Percentiles rank a stretch among this genome's conserved stretches.
phyloP scores from a whole-genome alignment of 1,284 basidiomycete genomes.

The Xerocomus nothofagi region DNA sequence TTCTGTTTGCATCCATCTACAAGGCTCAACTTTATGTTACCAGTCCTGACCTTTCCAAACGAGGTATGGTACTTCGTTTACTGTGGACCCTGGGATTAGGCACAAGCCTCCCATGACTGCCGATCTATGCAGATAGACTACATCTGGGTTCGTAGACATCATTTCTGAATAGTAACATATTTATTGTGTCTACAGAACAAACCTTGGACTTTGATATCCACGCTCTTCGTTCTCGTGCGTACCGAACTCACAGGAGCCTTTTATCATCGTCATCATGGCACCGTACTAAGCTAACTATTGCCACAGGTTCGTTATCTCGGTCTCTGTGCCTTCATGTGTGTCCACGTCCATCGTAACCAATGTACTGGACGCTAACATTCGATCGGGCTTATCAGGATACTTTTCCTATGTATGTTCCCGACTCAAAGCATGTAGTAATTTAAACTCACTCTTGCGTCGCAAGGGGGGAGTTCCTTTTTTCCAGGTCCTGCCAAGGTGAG shows the following conservation, averaged over 20 bases:
- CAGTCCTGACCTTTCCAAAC: slow-evolving; percentile 12
- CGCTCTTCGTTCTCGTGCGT: slow-evolving; percentile 10
- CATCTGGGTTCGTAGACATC: slow-evolving; percentile 12
- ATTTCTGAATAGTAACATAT: neutral
- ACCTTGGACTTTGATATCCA: slow-evolving; percentile 13
- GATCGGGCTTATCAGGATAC: neutral
- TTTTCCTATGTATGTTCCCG: slow-evolving; percentile 2
- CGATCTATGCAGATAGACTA: slow-evolving; percentile 9
- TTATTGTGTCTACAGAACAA: slow-evolving; percentile 6
- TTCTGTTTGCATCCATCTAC: neutral
- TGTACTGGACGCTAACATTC: neutral
- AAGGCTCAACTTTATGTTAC: neutral
- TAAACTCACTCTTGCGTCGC: neutral
- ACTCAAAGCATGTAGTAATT: no score
- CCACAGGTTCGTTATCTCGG: slow-evolving; percentile 13
- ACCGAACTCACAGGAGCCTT: neutral
- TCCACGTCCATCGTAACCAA: neutral
- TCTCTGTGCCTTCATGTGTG: slow-evolving; percentile 8
- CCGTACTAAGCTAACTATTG: neutral
- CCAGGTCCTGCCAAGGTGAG: slow-evolving; percentile 3
- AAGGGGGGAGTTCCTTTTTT: slow-evolving; percentile 10
- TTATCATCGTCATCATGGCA: neutral
- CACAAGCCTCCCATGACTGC: neutral
- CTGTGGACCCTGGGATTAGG: neutral
- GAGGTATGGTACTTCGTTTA: slow-evolving; percentile 3